Percentiles rank a stretch among this genome's conserved stretches.
These are phyloP conservation scores for Pseudocercospora pini-densiflorae DNA, from an alignment of 2,329 filamentous ascomycete genomes.

Conservation along the genomic window DNA sequence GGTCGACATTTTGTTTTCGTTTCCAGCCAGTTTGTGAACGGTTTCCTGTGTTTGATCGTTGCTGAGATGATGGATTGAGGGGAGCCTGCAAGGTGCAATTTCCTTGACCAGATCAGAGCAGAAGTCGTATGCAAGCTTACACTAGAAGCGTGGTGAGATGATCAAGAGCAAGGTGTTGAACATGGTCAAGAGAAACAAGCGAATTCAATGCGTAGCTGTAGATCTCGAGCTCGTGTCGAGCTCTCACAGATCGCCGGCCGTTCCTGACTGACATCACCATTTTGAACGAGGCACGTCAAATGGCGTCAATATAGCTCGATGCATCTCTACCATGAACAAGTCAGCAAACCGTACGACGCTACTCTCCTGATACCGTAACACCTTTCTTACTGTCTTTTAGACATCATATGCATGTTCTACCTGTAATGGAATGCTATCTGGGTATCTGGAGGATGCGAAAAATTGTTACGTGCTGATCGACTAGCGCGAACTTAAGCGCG, in stretches of 20 bases:
- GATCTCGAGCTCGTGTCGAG: no score
- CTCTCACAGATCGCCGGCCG: not conserved
- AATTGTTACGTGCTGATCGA: not conserved
- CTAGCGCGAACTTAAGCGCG: not conserved
- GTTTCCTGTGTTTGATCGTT: not conserved
- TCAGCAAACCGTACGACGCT: no score
- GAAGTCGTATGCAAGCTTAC: not conserved
- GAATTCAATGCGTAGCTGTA: not conserved
- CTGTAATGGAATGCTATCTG: not conserved
- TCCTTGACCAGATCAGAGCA: not conserved
- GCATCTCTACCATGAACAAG: no score
- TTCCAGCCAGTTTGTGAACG: not conserved
- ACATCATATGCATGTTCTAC: not conserved
- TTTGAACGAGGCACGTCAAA: not conserved
- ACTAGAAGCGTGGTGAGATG: conserved; percentile 5
- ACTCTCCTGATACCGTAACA: no score
- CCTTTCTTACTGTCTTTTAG: no score
- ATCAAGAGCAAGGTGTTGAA: not conserved
- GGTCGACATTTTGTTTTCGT: conserved; percentile 20
- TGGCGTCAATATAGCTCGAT: not conserved
- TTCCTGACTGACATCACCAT: not conserved
- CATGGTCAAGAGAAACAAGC: not conserved
- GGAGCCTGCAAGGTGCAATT: not conserved
- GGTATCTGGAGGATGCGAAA: not conserved
- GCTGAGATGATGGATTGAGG: not conserved